Evolutionary conservation across 768 basidiomycete genomes (phyloP), one percentile per base, ranked within the genome.

Genomic region (Xerocomellus chrysenteron): DNA sequence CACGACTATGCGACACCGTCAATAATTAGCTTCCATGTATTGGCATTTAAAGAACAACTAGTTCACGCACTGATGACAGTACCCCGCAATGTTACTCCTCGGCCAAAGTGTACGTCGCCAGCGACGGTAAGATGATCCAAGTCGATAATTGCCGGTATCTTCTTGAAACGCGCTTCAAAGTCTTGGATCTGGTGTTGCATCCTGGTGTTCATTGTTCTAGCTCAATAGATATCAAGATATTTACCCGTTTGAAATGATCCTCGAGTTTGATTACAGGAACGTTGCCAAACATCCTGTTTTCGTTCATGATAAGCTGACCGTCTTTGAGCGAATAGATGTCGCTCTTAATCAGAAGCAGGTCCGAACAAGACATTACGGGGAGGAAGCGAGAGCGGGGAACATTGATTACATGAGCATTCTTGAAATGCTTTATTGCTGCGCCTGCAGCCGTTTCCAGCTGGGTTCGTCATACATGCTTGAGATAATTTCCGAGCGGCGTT

Each of bases 231-330:
- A 11, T 32, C 4, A 8, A 12, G 28, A n/a, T 41, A 24, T 17
- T 46, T 53, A 91, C 90, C 84, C 92, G 95, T 82, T 95, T 97
- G 85, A 98, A 97, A 71, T 91, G 90, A 73, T 94, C 92, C 44
- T 94, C 94, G 47, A 97, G 83, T 78, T 97, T 97, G 81, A 98
- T 91, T 47, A 96, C 93, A n/a, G 94, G 96, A 28, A 92, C 87
- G 19, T 84, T 89, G 66, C 82, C 84, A 67, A 94, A 94, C 86
- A 92, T 88, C 63, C 92, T 77, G 39, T 82, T 78, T 58, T 84
- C 83, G 69, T 89, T 92, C 80, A 97, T 89, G 60, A 92, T 81
- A 56, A 96, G 82, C 64, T 88, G 88, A 19, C 94, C 94, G 69
- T 97, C 91, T 72, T 87, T 77, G 49, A 97, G 80, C 52, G 89